Evolutionary conservation across 805 yeast genomes (phyloP), one percentile per base, ranked within the genome.

Genomic region (Peterozyma toletana): DNA sequence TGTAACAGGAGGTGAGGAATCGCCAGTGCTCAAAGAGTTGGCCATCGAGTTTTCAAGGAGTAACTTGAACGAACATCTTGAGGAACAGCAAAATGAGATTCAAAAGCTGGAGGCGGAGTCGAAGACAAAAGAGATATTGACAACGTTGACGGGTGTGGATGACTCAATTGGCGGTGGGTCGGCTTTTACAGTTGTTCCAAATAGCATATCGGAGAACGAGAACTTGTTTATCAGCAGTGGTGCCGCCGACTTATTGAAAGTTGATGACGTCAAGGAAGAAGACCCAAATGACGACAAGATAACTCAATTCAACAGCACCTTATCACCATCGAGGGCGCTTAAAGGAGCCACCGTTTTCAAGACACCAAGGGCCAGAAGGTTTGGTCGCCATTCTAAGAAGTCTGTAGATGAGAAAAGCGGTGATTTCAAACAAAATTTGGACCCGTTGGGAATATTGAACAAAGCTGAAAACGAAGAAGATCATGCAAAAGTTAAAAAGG

Each of bases 281-380:
- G 50, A 41, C 15, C 35, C 30, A 9, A 31, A 40, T 9, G 35
- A 39, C 45, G 31, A 16, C 6, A 36, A 18, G 14, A 36, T 50
- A 35, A 47, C 44, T 16, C 41, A 53, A n/a, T 54, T 51, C 39
- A 41, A 21, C 27, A 21, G 27, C 21, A 33, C 57, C 15, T 42
- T 58, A 2, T 67, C 75, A 2, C 72, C 75, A 29, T 61, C 67
- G 36, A 21, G 27, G 27, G 27, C 27, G 7, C 27, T 21, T 7
- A 21, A 21, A 7, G 44, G 11, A 30, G 31, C 67, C 16, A 66
- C 68, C 34, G 58, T 77, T 21, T 68, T 71, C 49, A 68, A 70
- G 46, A 72, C 77, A 1, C 70, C 78, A 36, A 66, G 80, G 49
- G 56, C 60, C 27, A 71, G 74, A 43, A 65, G 73, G 33, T 36